phyloP scores from a whole-genome alignment of 2,329 filamentous ascomycete genomes.

The Shiraia sp. region DNA sequence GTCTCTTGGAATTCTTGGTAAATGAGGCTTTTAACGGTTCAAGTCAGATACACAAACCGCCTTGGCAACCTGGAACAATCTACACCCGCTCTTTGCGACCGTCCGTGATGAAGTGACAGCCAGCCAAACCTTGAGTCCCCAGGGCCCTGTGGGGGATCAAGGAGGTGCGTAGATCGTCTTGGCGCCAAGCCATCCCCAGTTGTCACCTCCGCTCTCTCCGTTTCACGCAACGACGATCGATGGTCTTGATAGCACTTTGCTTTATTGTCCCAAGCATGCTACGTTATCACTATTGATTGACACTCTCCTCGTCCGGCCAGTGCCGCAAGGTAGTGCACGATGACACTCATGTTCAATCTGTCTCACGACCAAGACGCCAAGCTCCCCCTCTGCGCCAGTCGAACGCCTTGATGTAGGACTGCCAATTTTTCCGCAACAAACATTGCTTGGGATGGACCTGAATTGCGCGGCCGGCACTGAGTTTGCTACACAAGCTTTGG shows the following conservation, averaged over 20 bases:
- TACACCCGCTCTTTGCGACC: constrained; percentile 4
- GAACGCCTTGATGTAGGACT: too few species aligned
- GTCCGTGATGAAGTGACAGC: constrained; percentile 7
- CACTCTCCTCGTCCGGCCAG: neutral
- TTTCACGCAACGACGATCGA: constrained; percentile 7
- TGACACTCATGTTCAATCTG: neutral
- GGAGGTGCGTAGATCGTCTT: constrained; percentile 17
- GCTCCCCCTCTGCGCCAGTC: too few species aligned
- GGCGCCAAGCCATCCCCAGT: constrained; percentile 13
- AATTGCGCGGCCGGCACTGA: too few species aligned
- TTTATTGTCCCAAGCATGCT: constrained; percentile 14
- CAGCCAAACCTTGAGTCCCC: constrained; percentile 13
- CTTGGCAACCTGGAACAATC: constrained; percentile 13
- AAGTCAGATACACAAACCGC: constrained; percentile 7
- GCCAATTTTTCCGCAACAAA: too few species aligned
- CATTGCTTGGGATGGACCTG: too few species aligned
- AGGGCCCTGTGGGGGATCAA: constrained; percentile 10
- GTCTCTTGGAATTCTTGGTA: constrained; percentile 11
- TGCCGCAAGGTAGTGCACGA: neutral
- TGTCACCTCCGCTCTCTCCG: constrained; percentile 4
- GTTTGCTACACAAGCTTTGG: too few species aligned
- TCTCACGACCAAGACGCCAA: constrained; percentile 8
- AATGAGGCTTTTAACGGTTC: constrained; percentile 8
- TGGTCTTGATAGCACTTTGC: constrained; percentile 7
- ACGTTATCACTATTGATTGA: constrained; percentile 9